Evolutionary conservation across 805 yeast genomes (phyloP), one percentile per base, ranked within the genome.

Genomic region (Wickerhamomyces strasburgensis): DNA sequence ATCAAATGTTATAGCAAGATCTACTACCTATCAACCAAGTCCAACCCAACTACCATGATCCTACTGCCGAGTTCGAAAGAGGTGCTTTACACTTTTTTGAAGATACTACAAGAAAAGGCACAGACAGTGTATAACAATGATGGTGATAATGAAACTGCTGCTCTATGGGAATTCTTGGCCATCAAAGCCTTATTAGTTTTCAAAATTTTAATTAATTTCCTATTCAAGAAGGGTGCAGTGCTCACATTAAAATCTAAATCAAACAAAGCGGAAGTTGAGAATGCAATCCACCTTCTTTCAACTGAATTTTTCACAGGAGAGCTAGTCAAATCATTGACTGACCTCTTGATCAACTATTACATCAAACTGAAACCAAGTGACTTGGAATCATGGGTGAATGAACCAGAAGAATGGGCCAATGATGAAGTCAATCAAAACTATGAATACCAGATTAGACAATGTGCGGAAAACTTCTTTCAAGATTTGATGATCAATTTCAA

Each of bases 341-440:
- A 82, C 42, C 60, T 84, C 29, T 64, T 89, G 25, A 78, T 88
- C 40, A 67, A 71, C 28, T 80, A 81, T 75, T 89, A 86, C 58
- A 66, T 93, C 44, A 73, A 81, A 38, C 59, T 89, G 33, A 75
- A 79, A 40, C 87, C 90, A 0, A 58, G 72, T 2, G 97, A 89
- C 54, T 58, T 90, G 33, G 94, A 84, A 48, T 65, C 75, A 27
- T 93, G 98, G 98, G 56, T 68, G 10, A 58, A 72, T 14, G 95
- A 88, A 42, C 96, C 98, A 0, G 98, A 88, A 56, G 96, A 87
- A 57, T 93, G 95, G 86, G 78, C 84, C 15, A 78, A 80, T 45
- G 95, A 87, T 52, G 95, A 88, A 47, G 63, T 80, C 39, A 72
- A 78, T 34, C 65, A 77, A 5, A 80, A 82, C 53, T 87, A 85